Evolutionary conservation across 1,284 basidiomycete species (phyloP).

Genomic region (Tylopilus sp.): DNA sequence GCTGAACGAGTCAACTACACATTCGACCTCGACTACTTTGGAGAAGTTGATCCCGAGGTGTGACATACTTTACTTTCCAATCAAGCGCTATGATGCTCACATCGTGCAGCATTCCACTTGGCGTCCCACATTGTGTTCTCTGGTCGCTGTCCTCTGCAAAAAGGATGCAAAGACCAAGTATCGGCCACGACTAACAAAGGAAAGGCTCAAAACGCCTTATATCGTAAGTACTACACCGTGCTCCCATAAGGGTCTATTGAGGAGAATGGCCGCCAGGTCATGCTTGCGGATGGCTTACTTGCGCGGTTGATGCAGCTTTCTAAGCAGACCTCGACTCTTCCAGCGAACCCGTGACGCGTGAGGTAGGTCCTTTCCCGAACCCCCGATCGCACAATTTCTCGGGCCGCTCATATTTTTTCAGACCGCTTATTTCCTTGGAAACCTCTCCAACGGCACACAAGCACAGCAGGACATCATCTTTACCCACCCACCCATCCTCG

Average conservation of each 20-base stretch:
- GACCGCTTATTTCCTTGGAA: constrained; percentile 57
- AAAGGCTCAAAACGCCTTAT: constrained; percentile 73
- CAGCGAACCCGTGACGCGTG: constrained; percentile 50
- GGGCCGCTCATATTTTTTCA: constrained; percentile 23
- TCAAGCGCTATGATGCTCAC: constrained; percentile 7
- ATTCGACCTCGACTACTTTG: constrained; percentile 72
- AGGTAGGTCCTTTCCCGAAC: constrained; percentile 46
- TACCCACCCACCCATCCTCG: constrained; percentile 46
- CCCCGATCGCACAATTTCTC: background rate
- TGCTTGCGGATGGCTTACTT: constrained; percentile 64
- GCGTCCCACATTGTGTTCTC: constrained; percentile 60
- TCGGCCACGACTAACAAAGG: constrained; percentile 89
- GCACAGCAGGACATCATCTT: constrained; percentile 49
- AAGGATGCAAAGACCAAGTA: constrained; percentile 73
- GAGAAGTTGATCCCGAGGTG: constrained; percentile 73
- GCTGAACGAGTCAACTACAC: constrained; percentile 62
- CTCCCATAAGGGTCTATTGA: background rate
- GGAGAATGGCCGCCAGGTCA: constrained; percentile 9
- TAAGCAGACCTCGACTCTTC: constrained; percentile 43
- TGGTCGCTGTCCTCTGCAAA: constrained; percentile 73
- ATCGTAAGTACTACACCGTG: constrained; percentile 48
- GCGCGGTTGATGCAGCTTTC: constrained; percentile 58
- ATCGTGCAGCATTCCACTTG: constrained; percentile 57
- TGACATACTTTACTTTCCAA: background rate
- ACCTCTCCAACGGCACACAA: constrained; percentile 57